These are phyloP conservation scores for Termitomyces sp. DNA, from an alignment of 768 basidiomycete genomes.

Conservation along the genomic window DNA sequence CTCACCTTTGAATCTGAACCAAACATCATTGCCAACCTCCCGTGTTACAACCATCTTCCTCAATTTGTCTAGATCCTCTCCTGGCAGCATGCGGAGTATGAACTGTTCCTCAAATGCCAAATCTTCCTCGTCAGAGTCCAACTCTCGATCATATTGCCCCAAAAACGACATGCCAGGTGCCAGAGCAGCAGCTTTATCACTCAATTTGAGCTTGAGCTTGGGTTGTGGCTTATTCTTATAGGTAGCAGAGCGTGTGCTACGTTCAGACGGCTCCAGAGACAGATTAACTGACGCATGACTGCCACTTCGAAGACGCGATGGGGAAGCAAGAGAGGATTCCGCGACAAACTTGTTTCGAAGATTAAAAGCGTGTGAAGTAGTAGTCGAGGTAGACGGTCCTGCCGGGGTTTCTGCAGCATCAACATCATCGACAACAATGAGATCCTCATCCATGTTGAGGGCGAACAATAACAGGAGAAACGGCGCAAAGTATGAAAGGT, in stretches of 20 bases:
- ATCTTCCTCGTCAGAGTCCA: constrained; percentile 95
- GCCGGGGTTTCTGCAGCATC: constrained; percentile 31
- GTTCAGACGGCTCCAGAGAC: constrained; percentile 33
- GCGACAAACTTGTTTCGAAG: constrained; percentile 17
- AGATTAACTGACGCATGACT: constrained; percentile 20
- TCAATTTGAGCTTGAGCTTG: constrained; percentile 84
- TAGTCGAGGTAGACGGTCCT: constrained; percentile 26
- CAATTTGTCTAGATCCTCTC: constrained; percentile 73
- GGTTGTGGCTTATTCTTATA: constrained; percentile 50
- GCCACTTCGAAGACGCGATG: constrained; percentile 30
- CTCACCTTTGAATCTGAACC: constrained; percentile 97
- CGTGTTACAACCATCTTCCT: constrained; percentile 77
- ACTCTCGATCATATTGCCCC: constrained; percentile 88
- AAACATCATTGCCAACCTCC: constrained; percentile 78
- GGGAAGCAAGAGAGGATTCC: constrained; percentile 18
- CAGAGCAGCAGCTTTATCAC: constrained; percentile 75
- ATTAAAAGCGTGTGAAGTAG: constrained; percentile 10
- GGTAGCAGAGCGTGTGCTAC: constrained; percentile 52
- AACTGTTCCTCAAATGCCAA: constrained; percentile 97
- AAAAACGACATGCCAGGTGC: constrained; percentile 85
- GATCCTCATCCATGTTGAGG: constrained; percentile 47
- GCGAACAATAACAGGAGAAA: neutral
- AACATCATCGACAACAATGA: constrained; percentile 57
- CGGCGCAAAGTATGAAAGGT: no score
- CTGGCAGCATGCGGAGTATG: constrained; percentile 82